A percentile compares a stretch with the other conserved stretches of the same genome.
phyloP scores from a whole-genome alignment of 306 rosid genomes.

The Phaseolus lunatus region DNA sequence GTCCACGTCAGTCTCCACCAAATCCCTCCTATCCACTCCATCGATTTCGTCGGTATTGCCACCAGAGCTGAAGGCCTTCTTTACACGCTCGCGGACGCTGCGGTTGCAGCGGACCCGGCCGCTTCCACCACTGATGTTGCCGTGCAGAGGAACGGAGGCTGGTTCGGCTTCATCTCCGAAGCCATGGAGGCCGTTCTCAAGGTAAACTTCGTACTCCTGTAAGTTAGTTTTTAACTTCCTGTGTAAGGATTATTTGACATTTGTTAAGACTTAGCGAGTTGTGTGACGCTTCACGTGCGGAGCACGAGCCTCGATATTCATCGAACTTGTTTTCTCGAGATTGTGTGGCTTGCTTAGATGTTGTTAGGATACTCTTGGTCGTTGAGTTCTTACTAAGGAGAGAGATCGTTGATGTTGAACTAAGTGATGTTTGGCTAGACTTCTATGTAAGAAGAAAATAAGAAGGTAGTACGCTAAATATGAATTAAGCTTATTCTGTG shows the following conservation, averaged over 20 bases:
- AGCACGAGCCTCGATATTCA: conserved; percentile 17
- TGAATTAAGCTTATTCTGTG: not conserved
- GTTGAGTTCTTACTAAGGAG: not conserved
- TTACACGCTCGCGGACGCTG: conserved; percentile 91
- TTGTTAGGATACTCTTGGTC: not conserved
- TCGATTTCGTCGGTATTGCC: conserved; percentile 56
- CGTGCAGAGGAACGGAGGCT: conserved; percentile 83
- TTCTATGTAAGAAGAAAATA: not conserved
- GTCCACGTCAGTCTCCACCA: conserved; percentile 81
- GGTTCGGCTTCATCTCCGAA: conserved; percentile 95
- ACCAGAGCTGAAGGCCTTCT: conserved; percentile 75
- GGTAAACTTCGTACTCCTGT: conserved; percentile 50
- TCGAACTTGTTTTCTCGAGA: conserved; percentile 20
- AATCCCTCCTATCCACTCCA: conserved; percentile 67
- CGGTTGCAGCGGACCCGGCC: conserved; percentile 67
- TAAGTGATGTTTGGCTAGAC: not conserved
- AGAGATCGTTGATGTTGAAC: conserved; percentile 8
- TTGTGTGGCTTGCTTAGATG: conserved; percentile 21
- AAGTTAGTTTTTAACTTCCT: not conserved
- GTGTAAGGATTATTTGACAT: not conserved
- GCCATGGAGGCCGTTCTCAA: conserved; percentile 90
- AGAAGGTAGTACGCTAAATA: not conserved
- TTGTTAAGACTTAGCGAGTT: not conserved
- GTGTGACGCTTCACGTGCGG: not conserved
- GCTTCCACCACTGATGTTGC: conserved; percentile 54